Base-by-base conservation (phyloP, 2,329 filamentous ascomycete genomes). In the Claviceps spartinae region DNA sequence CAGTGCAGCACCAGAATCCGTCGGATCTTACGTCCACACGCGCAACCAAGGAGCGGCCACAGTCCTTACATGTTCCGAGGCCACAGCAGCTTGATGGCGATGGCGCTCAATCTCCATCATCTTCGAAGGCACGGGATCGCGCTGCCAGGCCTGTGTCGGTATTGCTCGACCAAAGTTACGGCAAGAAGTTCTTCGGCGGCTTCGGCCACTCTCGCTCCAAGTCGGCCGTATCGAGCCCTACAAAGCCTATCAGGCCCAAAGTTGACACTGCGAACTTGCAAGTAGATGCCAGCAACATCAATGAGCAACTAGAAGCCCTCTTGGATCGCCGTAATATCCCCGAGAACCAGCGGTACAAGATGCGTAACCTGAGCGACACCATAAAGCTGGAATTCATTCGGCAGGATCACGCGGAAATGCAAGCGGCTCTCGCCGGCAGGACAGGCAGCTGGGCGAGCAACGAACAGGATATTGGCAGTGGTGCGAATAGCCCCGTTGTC, bases 351-450 rank as follows among this genome's bases (percentile, higher is more conserved):
- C 79, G 91, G 52, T 88, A 91, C 67, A 94, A 94, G 70, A 96
- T 98, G 89, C 81, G 91, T 46, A 90, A 83, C 52, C 73, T 98
- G 54, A 88, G 87, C 56, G 78, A 88, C 57, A 85, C 86, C 38
- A 90, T 97, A 72, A 98, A 98, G 69, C 87, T 89, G 64, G 90
- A 97, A 63, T 94, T 98, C 61, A 89, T 97, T 60, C 83, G 85
- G 50, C 90, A 95, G 65, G 87, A 96, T 64, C 88, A 86, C 74
- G 81, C 79, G 6, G 85, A 85, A 65, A 82, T 76, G 67, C 72
- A 73, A 65, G 74, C 76, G 50, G 69, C 71, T 58, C 74, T 71
- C 56, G 69, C 18, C 26, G 24, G 67, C 62, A 73, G 70, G 58
- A 62, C 66, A 52, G 58, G 65, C 59, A 61, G 71, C 54, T 59